Conservation (phyloP, 768 basidiomycete species). For the Mycena sanguinolenta region DNA sequence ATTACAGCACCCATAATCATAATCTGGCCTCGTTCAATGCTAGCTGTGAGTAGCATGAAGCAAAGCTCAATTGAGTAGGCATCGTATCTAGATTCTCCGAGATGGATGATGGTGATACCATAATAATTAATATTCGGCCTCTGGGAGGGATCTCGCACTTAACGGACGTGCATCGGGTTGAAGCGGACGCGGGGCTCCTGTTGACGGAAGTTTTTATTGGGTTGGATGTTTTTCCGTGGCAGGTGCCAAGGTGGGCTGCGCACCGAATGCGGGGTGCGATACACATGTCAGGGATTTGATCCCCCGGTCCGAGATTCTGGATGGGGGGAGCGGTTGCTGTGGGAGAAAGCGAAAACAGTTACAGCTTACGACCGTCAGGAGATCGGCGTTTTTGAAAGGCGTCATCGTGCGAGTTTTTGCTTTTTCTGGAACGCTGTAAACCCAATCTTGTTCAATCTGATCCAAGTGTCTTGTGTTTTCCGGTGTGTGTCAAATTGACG, state of each 20-base stretch:
- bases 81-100: neutral
- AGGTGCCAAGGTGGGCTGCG: slow-evolving; percentile 17
- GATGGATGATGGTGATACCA: neutral
- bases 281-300: slow-evolving; percentile 30
- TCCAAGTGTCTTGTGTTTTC: neutral
- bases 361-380: slow-evolving; percentile 11
- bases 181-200: slow-evolving; percentile 13
- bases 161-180: slow-evolving; percentile 25
- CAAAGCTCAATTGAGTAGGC: slow-evolving; percentile 17
- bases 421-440: neutral
- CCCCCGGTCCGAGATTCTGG: slow-evolving; percentile 14
- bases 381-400: slow-evolving; percentile 26
- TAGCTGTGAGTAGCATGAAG: neutral
- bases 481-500: neutral
- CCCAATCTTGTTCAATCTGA: slow-evolving; percentile 17
- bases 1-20: neutral
- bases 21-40: slow-evolving; percentile 17
- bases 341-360: neutral
- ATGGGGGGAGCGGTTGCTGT: slow-evolving; percentile 19
- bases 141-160: slow-evolving; percentile 20
- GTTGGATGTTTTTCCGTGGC: neutral
- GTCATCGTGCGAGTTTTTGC: neutral
- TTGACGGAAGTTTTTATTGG: neutral
- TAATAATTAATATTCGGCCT: neutral
- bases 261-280: slow-evolving; percentile 24